phyloP scores from a whole-genome alignment of 148 eudicot genomes.

The Rhododendron henanense region DNA sequence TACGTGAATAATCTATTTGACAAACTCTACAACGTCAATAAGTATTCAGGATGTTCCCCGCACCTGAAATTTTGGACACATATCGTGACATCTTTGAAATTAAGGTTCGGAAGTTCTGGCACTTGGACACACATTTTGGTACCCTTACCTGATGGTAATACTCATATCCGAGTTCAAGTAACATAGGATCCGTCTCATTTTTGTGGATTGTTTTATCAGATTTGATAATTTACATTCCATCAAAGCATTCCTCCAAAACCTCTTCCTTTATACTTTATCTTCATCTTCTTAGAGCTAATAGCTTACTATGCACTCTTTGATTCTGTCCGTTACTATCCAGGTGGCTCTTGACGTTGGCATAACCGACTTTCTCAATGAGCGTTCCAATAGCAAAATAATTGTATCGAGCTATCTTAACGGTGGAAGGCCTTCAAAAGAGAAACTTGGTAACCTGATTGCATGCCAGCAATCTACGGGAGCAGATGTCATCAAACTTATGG shows the following conservation, averaged over 20 bases:
- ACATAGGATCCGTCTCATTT: background rate
- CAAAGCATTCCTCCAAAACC: background rate
- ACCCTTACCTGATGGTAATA: background rate
- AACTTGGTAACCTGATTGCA: slow-evolving; percentile 40
- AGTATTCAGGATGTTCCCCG: background rate
- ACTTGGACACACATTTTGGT: background rate
- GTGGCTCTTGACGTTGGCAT: slow-evolving; percentile 36
- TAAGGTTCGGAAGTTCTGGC: background rate
- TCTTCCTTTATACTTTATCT: background rate
- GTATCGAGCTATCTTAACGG: slow-evolving; percentile 49
- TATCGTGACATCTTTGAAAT: background rate
- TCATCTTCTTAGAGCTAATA: background rate
- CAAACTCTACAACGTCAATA: background rate
- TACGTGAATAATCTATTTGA: background rate
- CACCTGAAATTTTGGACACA: background rate
- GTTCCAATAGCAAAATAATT: slow-evolving; percentile 44
- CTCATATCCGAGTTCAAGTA: background rate
- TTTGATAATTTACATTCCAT: background rate
- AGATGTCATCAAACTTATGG: slow-evolving; percentile 41
- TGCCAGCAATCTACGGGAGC: slow-evolving; percentile 52
- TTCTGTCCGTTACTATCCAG: slow-evolving; percentile 19
- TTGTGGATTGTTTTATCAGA: background rate
- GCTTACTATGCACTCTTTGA: background rate
- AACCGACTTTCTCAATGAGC: slow-evolving; percentile 30
- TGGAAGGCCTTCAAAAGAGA: slow-evolving; percentile 34